These are phyloP conservation scores for Epithele typhae DNA, from an alignment of 768 basidiomycete species.

Conservation along the genomic window DNA sequence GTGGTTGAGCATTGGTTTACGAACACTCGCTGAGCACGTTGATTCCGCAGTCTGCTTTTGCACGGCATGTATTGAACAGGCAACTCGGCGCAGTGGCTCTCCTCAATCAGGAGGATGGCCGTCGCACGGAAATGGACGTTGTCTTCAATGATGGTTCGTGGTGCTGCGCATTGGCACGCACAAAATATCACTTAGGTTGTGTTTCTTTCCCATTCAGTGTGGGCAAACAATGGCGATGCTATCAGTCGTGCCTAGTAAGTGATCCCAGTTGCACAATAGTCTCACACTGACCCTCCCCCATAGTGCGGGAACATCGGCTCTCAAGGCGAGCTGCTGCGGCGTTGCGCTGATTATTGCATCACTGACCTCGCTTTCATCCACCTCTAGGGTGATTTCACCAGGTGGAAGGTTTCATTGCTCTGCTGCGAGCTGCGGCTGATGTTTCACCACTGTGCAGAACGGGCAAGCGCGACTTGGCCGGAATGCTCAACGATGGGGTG, in stretches of 20 bases:
- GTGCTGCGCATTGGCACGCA: no score
- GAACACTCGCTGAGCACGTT: constrained; percentile 5
- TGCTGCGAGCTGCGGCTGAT: neutral
- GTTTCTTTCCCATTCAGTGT: constrained; percentile 49
- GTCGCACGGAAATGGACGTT: constrained; percentile 59
- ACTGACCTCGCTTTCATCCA: no score
- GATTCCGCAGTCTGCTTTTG: constrained; percentile 75
- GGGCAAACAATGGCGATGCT: constrained; percentile 98
- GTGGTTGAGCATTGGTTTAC: neutral
- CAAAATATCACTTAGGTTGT: no score
- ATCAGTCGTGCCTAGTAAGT: constrained; percentile 83
- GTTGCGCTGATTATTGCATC: no score
- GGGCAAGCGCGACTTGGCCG: constrained; percentile 90
- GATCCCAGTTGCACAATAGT: neutral
- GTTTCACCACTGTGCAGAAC: constrained; percentile 47
- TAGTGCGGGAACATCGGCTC: constrained; percentile 92
- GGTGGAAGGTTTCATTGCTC: constrained; percentile 36
- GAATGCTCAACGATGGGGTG: constrained; percentile 92
- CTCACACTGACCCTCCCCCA: constrained; percentile 11
- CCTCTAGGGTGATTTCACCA: constrained; percentile 82
- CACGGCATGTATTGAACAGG: constrained; percentile 72
- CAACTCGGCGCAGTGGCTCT: constrained; percentile 74
- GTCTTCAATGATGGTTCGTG: constrained; percentile 74
- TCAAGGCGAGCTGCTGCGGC: constrained; percentile 64
- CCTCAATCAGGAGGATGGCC: constrained; percentile 44